Evolutionary conservation across 805 yeast genomes (phyloP).

Genomic region (Alloascoidea hylecoeti): DNA sequence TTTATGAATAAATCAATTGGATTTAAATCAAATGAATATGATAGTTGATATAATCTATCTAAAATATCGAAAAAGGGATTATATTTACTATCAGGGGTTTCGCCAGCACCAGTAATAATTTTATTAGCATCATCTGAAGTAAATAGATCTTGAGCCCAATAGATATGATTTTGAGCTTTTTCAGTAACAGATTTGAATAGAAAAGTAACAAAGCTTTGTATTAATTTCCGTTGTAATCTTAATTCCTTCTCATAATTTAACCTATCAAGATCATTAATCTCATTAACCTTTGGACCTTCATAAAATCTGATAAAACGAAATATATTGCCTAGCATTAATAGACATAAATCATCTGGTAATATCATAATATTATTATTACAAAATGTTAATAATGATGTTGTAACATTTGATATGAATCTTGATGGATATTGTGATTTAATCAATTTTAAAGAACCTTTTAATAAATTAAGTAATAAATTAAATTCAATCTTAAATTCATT

Average conservation of each 20-base stretch:
- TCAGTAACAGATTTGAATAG: constrained; percentile 21
- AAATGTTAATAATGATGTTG: constrained; percentile 41
- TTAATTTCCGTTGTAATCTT: constrained; percentile 42
- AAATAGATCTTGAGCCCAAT: constrained; percentile 16
- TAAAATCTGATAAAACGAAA: constrained; percentile 29
- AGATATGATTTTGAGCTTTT: constrained; percentile 18
- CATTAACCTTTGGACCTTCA: constrained; percentile 1
- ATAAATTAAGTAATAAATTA: constrained; percentile 53
- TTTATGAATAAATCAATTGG: too few relatives aligned
- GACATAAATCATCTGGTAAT: constrained; percentile 16
- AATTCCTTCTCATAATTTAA: constrained; percentile 26
- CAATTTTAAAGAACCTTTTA: constrained; percentile 40
- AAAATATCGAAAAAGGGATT: constrained; percentile 18
- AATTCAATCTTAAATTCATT: constrained; percentile 36
- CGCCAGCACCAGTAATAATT: too few relatives aligned
- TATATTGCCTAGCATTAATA: constrained; percentile 43
- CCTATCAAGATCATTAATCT: too few relatives aligned
- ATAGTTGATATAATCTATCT: constrained; percentile 31
- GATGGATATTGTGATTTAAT: constrained; percentile 68
- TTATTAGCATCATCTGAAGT: constrained; percentile 11
- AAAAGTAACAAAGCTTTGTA: constrained; percentile 49
- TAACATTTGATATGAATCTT: constrained; percentile 57
- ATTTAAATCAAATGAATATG: constrained; percentile 55
- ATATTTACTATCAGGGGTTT: constrained; percentile 14
- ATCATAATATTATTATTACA: constrained; percentile 25